Percentiles rank a stretch among this genome's conserved stretches.
Evolutionary conservation across 2,329 filamentous ascomycete species (phyloP).

Genomic region (Aspergillus oerlinghausenensis): DNA sequence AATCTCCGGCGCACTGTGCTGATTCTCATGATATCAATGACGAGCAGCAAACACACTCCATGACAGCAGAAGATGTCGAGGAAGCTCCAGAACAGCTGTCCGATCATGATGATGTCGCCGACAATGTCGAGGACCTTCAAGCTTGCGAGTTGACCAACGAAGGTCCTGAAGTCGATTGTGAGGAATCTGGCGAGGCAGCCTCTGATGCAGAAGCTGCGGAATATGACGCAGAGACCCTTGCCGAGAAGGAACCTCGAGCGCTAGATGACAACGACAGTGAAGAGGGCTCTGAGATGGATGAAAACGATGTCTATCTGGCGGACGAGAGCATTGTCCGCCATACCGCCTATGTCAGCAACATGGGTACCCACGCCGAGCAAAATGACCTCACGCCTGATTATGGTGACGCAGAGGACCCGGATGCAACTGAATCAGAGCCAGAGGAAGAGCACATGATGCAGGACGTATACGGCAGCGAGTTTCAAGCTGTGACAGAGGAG

Average conservation of each 20-base stretch:
- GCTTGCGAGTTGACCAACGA: slow-evolving; percentile 2
- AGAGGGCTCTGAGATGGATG: neutral
- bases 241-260: neutral
- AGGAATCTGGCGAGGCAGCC: neutral
- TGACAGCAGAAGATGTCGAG: neutral
- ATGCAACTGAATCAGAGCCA: neutral
- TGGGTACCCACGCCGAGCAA: neutral
- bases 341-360: neutral
- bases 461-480: neutral
- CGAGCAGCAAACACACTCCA: neutral
- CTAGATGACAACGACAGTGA: neutral
- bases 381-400: neutral
- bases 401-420: neutral
- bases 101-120: neutral
- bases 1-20: neutral
- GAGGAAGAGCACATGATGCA: neutral
- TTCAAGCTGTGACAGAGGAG: neutral
- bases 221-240: neutral
- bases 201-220: neutral
- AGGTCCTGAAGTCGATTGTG: slow-evolving; percentile 14
- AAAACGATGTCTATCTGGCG: neutral
- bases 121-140: neutral
- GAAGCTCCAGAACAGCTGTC: neutral
- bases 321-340: neutral
- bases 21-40: neutral